Evolutionary conservation across 768 basidiomycete genomes (phyloP).

Genomic region (Trichaptum fuscoviolaceum): DNA sequence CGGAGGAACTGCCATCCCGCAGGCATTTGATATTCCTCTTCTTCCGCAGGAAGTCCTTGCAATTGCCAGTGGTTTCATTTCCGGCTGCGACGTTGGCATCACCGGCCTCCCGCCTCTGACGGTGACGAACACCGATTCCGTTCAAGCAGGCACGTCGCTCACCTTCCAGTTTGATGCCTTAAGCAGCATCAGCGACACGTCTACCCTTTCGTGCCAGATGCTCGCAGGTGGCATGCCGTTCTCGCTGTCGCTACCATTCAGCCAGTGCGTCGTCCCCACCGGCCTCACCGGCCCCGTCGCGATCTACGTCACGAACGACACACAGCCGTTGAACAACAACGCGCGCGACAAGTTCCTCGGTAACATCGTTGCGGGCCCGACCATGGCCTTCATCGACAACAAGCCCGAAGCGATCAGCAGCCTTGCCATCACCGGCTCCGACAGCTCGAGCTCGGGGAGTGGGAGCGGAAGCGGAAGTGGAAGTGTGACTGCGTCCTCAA

Average conservation of each 20-base stretch:
- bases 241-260: conserved; percentile 55
- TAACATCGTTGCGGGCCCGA: conserved; percentile 66
- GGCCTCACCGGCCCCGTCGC: conserved; percentile 73
- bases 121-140: conserved; percentile 57
- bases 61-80: conserved; percentile 62
- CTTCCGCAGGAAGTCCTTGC: conserved; percentile 66
- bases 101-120: conserved; percentile 54
- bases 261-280: conserved; percentile 56
- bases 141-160: conserved; percentile 54
- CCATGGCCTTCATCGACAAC: conserved; percentile 61
- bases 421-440: conserved; percentile 33
- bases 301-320: conserved; percentile 61
- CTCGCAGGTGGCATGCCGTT: conserved; percentile 53
- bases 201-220: conserved; percentile 65
- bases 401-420: conserved; percentile 45
- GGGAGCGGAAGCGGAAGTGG: not conserved
- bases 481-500: conserved; percentile 3
- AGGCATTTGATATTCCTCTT: conserved; percentile 71
- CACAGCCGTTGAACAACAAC: conserved; percentile 59
- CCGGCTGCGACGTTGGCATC: conserved; percentile 60
- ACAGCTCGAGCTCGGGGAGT: conserved; percentile 6
- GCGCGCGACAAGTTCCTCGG: conserved; percentile 48
- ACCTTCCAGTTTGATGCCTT: conserved; percentile 51
- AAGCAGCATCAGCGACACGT: not conserved
- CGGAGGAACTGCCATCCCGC: conserved; percentile 54